Percentiles rank a stretch among this genome's conserved stretches.
These are phyloP conservation scores for Pythium utonaiense DNA, from an alignment of 352 stramenopile genomes.

Conservation along the genomic window DNA sequence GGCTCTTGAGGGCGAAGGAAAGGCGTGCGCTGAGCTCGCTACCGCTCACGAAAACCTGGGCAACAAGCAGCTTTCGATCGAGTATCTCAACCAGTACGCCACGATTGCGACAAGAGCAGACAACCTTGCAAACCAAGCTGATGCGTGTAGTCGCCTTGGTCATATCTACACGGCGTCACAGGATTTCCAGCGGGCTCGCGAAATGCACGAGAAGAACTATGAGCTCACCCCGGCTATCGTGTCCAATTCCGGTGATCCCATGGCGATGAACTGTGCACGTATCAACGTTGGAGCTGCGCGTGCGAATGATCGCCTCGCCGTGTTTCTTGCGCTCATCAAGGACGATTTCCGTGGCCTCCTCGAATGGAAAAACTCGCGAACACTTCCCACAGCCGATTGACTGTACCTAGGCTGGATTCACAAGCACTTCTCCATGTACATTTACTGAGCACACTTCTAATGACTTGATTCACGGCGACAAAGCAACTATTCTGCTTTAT, in stretches of 20 bases:
- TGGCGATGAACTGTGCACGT: constrained; percentile 55
- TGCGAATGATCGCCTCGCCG: constrained; percentile 62
- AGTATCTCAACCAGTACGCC: constrained; percentile 87
- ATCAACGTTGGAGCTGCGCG: constrained; percentile 68
- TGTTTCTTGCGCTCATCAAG: constrained; percentile 62
- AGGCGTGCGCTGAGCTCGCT: constrained; percentile 84
- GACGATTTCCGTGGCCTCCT: constrained; percentile 65
- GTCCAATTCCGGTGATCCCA: constrained; percentile 34
- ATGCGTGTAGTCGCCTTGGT: constrained; percentile 82
- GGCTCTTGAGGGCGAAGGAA: constrained; percentile 74
- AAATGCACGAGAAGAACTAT: constrained; percentile 91
- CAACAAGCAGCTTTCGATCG: constrained; percentile 79
- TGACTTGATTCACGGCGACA: not conserved
- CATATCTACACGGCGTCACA: constrained; percentile 80
- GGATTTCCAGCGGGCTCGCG: constrained; percentile 74
- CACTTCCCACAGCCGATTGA: constrained; percentile 45
- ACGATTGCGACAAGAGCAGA: constrained; percentile 74
- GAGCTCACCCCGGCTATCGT: constrained; percentile 64
- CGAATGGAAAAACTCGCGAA: constrained; percentile 76
- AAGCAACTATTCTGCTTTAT: not conserved
- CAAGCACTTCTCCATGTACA: not conserved
- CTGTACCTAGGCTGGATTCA: too few species aligned
- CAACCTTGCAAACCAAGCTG: constrained; percentile 83
- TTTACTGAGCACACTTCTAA: not conserved
- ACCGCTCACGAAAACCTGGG: constrained; percentile 80